Evolutionary conservation across 805 yeast species (phyloP).

Genomic region (Saccharomycopsis guyanensis): DNA sequence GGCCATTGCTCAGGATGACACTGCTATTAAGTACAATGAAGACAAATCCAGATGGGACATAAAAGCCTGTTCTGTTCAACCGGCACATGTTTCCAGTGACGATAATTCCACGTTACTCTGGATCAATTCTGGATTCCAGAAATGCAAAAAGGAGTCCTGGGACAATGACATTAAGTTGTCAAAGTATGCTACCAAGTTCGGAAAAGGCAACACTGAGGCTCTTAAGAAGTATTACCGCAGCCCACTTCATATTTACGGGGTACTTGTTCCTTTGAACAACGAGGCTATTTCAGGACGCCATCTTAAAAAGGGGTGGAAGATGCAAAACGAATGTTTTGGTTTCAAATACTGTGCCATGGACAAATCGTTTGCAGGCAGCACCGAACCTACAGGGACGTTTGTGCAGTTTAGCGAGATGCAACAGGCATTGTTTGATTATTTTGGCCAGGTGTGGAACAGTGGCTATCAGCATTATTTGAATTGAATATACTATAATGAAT

Average conservation of each 20-base stretch:
- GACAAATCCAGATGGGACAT: slow-evolving; percentile 24
- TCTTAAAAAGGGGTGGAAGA: slow-evolving; percentile 39
- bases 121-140: slow-evolving; percentile 53
- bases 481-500: no score
- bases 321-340: slow-evolving; percentile 40
- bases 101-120: slow-evolving; percentile 44
- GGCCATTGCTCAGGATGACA: slow-evolving; percentile 39
- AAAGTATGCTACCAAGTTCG: slow-evolving; percentile 1
- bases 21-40: slow-evolving; percentile 25
- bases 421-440: slow-evolving; percentile 11
- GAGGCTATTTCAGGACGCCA: slow-evolving; percentile 5
- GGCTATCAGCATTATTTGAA: slow-evolving; percentile 6
- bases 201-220: not conserved
- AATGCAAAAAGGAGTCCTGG: slow-evolving; percentile 32
- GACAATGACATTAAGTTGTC: not conserved
- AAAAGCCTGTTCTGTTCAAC: slow-evolving; percentile 44
- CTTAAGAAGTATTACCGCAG: slow-evolving; percentile 8
- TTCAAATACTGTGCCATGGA: slow-evolving; percentile 60
- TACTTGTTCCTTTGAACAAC: slow-evolving; percentile 9
- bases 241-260: slow-evolving; percentile 9
- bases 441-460: slow-evolving; percentile 13
- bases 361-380: slow-evolving; percentile 32
- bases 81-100: slow-evolving; percentile 43
- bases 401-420: slow-evolving; percentile 5
- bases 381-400: slow-evolving; percentile 5